These are phyloP conservation scores for Jaapia argillacea DNA, from an alignment of 768 basidiomycete genomes.

Conservation along the genomic window DNA sequence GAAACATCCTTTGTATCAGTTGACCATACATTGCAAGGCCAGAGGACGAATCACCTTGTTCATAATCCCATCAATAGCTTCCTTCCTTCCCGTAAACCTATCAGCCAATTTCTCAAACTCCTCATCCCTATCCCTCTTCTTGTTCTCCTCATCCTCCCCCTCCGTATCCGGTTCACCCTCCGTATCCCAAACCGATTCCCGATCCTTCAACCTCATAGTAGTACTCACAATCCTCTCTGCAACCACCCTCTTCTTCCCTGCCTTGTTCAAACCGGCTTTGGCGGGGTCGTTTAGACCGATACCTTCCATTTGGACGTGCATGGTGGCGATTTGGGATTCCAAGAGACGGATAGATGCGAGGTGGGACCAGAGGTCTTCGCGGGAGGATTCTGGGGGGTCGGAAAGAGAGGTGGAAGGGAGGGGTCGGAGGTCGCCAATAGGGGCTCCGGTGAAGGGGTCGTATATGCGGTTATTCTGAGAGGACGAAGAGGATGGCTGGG, in stretches of 20 bases:
- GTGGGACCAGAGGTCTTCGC: slow-evolving; percentile 56
- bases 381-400: slow-evolving; percentile 16
- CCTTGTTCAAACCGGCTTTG: too few relatives aligned
- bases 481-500: too few relatives aligned
- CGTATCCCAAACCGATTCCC: slow-evolving; percentile 29
- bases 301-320: slow-evolving; percentile 72
- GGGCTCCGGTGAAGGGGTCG: slow-evolving; percentile 40
- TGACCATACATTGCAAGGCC: slow-evolving; percentile 1
- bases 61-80: slow-evolving; percentile 66
- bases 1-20: slow-evolving; percentile 6
- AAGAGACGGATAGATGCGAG: slow-evolving; percentile 61
- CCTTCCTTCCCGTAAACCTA: slow-evolving; percentile 61
- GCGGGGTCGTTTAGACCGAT: slow-evolving; percentile 35
- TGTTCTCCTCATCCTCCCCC: slow-evolving; percentile 41
- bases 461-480: too few relatives aligned
- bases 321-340: slow-evolving; percentile 59
- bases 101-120: slow-evolving; percentile 60
- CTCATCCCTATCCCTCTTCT: slow-evolving; percentile 41
- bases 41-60: slow-evolving; percentile 37
- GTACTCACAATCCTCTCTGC: slow-evolving; percentile 22
- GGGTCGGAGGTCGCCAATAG: slow-evolving; percentile 26
- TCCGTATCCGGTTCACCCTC: slow-evolving; percentile 35
- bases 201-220: slow-evolving; percentile 13
- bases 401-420: slow-evolving; percentile 2
- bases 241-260: neutral